Conservation (phyloP, 1,284 basidiomycete genomes). For the Coriolopsis trogii region DNA sequence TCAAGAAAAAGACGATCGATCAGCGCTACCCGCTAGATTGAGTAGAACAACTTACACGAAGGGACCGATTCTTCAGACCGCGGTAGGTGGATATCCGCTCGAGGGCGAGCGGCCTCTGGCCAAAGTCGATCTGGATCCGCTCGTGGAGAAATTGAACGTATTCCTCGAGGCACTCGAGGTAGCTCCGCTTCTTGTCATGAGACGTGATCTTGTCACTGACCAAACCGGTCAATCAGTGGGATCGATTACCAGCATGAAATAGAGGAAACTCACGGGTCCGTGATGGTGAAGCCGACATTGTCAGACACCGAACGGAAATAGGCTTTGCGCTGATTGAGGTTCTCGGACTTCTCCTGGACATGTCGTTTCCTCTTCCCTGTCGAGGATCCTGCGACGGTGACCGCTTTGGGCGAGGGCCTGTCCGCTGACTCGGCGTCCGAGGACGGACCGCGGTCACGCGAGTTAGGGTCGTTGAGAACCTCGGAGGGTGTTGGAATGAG, state of each 20-base stretch:
- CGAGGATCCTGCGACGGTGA: not conserved
- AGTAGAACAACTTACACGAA: conserved; percentile 38
- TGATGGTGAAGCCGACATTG: conserved; percentile 57
- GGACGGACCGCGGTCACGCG: conserved; percentile 21
- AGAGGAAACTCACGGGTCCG: conserved; percentile 55
- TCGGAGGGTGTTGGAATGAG: conserved; percentile 70
- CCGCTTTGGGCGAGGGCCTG: not conserved
- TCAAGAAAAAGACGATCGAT: not conserved
- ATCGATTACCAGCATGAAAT: not conserved
- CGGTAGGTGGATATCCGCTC: conserved; percentile 57
- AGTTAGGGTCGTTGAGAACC: conserved; percentile 50
- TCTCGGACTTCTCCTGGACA: conserved; percentile 32
- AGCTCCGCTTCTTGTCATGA: conserved; percentile 75
- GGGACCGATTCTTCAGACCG: conserved; percentile 61
- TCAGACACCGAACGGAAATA: conserved; percentile 55
- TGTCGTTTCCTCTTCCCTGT: conserved; percentile 4
- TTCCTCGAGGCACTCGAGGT: conserved; percentile 70
- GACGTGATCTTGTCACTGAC: conserved; percentile 67
- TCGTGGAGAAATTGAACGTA: conserved; percentile 69
- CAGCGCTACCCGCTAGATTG: not conserved
- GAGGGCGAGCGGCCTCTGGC: conserved; percentile 49
- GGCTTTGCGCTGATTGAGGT: conserved; percentile 48
- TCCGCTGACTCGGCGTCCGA: conserved; percentile 5
- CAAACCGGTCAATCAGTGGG: not conserved
- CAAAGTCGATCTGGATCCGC: conserved; percentile 54